Conservation (phyloP, 2,329 filamentous ascomycete species). For the Talaromyces amestolkiae region DNA sequence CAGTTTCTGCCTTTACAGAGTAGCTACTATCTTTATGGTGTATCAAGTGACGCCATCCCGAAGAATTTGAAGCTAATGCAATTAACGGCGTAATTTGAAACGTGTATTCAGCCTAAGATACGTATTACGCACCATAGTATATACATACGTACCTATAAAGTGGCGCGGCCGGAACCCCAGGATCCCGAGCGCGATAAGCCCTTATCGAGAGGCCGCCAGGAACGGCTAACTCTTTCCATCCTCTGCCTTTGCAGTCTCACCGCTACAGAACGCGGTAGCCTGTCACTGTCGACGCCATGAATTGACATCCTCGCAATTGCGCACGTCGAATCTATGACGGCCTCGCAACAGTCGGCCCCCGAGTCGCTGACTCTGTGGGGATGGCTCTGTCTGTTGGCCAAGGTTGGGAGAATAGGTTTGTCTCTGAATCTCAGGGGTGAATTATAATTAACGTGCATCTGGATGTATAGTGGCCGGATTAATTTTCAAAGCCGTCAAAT, state of each 20-base stretch:
- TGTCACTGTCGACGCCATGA: neutral
- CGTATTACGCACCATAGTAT: too few species aligned
- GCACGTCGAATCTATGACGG: neutral
- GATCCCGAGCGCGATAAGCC: neutral
- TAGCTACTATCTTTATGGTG: too few species aligned
- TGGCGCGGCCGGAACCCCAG: neutral
- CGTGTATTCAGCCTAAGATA: neutral
- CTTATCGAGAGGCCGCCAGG: neutral
- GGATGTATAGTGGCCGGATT: neutral
- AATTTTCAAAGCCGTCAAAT: neutral
- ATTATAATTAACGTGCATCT: neutral
- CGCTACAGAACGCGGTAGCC: neutral
- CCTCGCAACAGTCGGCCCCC: neutral
- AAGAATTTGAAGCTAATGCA: neutral
- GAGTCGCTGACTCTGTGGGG: conserved; percentile 3
- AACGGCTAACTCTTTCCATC: neutral
- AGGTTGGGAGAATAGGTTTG: conserved; percentile 14
- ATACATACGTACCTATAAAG: neutral
- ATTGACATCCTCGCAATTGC: neutral
- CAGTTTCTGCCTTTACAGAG: too few species aligned
- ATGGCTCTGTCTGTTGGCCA: conserved; percentile 15
- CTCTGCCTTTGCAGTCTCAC: neutral
- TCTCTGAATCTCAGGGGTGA: neutral
- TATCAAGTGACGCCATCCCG: too few species aligned
- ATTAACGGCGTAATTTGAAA: neutral